These are phyloP conservation scores for Fallopia convolvulus DNA, from an alignment of 148 eudicot genomes.

Conservation along the genomic window DNA sequence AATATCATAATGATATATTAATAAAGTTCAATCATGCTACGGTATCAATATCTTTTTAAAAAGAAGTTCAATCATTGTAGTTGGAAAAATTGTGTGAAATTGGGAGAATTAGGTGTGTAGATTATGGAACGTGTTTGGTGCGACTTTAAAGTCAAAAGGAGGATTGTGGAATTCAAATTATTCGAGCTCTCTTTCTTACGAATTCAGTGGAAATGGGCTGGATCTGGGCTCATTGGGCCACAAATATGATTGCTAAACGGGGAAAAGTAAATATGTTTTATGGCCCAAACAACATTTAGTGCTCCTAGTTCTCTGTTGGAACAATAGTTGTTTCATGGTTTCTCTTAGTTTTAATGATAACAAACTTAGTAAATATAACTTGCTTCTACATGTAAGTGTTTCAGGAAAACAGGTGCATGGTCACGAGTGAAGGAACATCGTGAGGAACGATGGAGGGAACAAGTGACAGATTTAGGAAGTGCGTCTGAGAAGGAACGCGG, in stretches of 20 bases:
- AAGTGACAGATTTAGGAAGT: too few relatives aligned
- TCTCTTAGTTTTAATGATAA: too few relatives aligned
- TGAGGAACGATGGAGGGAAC: too few relatives aligned
- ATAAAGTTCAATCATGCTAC: not conserved
- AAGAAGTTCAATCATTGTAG: slow-evolving; percentile 4
- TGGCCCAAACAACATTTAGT: not conserved
- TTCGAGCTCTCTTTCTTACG: not conserved
- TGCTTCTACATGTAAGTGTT: too few relatives aligned
- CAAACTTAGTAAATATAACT: too few relatives aligned
- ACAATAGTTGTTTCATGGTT: too few relatives aligned
- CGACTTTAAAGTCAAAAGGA: slow-evolving; percentile 4
- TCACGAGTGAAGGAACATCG: too few relatives aligned
- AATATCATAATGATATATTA: not conserved
- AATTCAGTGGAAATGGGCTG: not conserved
- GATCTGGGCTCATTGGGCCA: not conserved
- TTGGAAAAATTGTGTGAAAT: not conserved
- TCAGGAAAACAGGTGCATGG: too few relatives aligned
- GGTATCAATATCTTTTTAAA: not conserved
- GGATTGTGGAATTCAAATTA: slow-evolving; percentile 3
- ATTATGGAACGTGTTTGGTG: slow-evolving; percentile 7
- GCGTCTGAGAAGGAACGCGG: too few relatives aligned
- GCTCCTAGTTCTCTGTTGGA: too few relatives aligned
- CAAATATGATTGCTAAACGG: not conserved
- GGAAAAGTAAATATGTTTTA: not conserved
- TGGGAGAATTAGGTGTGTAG: slow-evolving; percentile 4